phyloP scores from a whole-genome alignment of 352 stramenopile species.

The Thalassiosira exigua region DNA sequence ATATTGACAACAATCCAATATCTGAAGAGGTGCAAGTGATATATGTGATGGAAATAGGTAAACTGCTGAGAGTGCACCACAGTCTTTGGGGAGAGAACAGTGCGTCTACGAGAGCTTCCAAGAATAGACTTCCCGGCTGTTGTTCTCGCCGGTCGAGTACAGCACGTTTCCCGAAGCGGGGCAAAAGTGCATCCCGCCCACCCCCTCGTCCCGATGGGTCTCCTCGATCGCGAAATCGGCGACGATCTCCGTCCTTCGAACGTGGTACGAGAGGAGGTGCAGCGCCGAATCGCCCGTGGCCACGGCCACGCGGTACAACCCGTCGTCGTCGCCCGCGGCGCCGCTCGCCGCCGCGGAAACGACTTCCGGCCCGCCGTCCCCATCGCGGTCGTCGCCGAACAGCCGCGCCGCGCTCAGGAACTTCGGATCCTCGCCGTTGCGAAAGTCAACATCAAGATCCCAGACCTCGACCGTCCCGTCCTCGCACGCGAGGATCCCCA shows the following conservation, averaged over 20 bases:
- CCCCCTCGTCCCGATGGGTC: slow-evolving; percentile 43
- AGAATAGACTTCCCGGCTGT: too few species aligned
- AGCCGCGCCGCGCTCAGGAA: slow-evolving; percentile 3
- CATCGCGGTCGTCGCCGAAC: not conserved
- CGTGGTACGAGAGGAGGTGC: slow-evolving; percentile 17
- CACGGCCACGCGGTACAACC: slow-evolving; percentile 10
- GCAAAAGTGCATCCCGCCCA: too few species aligned
- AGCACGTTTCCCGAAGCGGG: too few species aligned
- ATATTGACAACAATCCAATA: too few species aligned
- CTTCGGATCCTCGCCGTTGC: slow-evolving; percentile 2
- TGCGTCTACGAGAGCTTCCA: too few species aligned
- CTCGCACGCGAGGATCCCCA: slow-evolving; percentile 4
- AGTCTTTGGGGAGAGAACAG: too few species aligned
- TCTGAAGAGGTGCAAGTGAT: too few species aligned
- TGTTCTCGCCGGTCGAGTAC: too few species aligned
- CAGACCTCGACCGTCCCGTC: slow-evolving; percentile 14
- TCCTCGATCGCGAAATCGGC: slow-evolving; percentile 31
- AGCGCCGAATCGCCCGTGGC: slow-evolving; percentile 21
- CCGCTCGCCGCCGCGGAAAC: slow-evolving; percentile 5
- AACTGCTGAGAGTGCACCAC: too few species aligned
- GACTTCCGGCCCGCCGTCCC: not conserved
- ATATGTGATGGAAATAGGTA: too few species aligned
- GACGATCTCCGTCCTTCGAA: not conserved
- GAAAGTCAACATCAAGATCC: slow-evolving; percentile 17
- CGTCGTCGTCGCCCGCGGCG: not conserved